These are phyloP conservation scores for Coniochaeta sp. DNA, from an alignment of 2,329 filamentous ascomycete genomes.

Conservation along the genomic window DNA sequence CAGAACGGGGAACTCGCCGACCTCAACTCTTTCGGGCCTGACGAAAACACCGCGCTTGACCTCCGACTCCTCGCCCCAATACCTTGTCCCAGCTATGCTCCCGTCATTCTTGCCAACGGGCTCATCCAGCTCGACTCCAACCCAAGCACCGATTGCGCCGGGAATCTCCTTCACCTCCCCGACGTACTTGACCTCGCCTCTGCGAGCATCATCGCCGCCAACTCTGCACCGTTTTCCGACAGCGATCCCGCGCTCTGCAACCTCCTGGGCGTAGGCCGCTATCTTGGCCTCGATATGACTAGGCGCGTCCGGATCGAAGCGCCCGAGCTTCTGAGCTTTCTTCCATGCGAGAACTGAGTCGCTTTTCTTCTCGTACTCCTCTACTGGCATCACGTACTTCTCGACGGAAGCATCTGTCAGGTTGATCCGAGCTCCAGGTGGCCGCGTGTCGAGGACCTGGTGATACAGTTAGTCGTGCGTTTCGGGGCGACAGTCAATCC, in stretches of 20 bases:
- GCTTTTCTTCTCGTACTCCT: constrained; percentile 77
- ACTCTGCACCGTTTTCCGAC: constrained; percentile 59
- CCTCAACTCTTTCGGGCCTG: constrained; percentile 68
- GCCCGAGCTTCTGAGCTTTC: constrained; percentile 86
- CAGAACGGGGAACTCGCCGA: constrained; percentile 63
- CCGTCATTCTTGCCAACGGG: constrained; percentile 78
- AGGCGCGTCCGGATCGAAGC: constrained; percentile 83
- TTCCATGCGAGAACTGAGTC: constrained; percentile 96
- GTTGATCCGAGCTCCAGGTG: constrained; percentile 67
- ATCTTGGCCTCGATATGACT: constrained; percentile 67
- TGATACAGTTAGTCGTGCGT: neutral
- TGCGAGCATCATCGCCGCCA: constrained; percentile 59
- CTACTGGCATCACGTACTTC: constrained; percentile 83
- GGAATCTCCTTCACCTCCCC: constrained; percentile 71
- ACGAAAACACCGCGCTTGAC: constrained; percentile 74
- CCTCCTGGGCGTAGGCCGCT: constrained; percentile 60
- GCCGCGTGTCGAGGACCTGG: constrained; percentile 75
- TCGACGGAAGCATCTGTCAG: constrained; percentile 78
- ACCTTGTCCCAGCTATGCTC: constrained; percentile 54
- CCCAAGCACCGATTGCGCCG: constrained; percentile 57
- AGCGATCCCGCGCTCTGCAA: constrained; percentile 60
- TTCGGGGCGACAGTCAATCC: neutral
- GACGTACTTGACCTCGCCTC: constrained; percentile 65
- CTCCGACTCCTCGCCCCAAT: constrained; percentile 59
- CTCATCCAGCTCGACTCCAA: constrained; percentile 70